Conservation (phyloP, 495 filamentous ascomycete genomes). For the Copromyces sp. region DNA sequence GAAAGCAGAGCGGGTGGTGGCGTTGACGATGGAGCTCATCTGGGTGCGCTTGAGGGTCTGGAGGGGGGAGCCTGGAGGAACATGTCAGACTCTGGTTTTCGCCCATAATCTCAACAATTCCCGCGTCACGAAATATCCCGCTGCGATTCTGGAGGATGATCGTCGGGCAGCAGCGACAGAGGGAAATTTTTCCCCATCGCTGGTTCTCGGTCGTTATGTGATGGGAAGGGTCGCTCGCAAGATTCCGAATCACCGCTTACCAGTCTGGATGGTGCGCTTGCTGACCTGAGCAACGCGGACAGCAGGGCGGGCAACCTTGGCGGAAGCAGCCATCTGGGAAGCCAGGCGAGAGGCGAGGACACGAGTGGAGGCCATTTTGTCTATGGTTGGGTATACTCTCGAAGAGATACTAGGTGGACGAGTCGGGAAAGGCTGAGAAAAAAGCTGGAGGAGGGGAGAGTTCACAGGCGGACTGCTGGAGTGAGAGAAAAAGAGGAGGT, state of each 20-base stretch:
- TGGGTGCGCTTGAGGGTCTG: slow-evolving; percentile 61
- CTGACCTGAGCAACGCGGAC: slow-evolving; percentile 49
- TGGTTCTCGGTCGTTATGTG: background rate
- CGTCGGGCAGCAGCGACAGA: background rate
- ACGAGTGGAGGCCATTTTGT: slow-evolving; percentile 66
- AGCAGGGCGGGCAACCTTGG: slow-evolving; percentile 62
- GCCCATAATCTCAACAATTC: slow-evolving; percentile 1
- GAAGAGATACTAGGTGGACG: background rate
- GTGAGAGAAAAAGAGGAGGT: slow-evolving; percentile 30
- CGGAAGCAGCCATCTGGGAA: slow-evolving; percentile 52
- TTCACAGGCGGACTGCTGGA: slow-evolving; percentile 30
- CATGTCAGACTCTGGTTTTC: slow-evolving; percentile 18
- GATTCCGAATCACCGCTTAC: slow-evolving; percentile 26
- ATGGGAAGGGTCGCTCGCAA: background rate
- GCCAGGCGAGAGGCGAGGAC: slow-evolving; percentile 57
- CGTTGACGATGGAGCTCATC: slow-evolving; percentile 51
- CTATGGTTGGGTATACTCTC: slow-evolving; percentile 8
- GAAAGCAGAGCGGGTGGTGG: slow-evolving; percentile 56
- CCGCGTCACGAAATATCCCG: background rate
- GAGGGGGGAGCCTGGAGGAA: slow-evolving; percentile 32
- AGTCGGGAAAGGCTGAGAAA: slow-evolving; percentile 24
- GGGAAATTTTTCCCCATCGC: background rate
- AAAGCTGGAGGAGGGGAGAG: slow-evolving; percentile 29
- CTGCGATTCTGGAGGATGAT: background rate
- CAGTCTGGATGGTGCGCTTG: slow-evolving; percentile 55